Evolutionary conservation across 441 rosid species (phyloP).

Genomic region (Mallotus repandus): DNA sequence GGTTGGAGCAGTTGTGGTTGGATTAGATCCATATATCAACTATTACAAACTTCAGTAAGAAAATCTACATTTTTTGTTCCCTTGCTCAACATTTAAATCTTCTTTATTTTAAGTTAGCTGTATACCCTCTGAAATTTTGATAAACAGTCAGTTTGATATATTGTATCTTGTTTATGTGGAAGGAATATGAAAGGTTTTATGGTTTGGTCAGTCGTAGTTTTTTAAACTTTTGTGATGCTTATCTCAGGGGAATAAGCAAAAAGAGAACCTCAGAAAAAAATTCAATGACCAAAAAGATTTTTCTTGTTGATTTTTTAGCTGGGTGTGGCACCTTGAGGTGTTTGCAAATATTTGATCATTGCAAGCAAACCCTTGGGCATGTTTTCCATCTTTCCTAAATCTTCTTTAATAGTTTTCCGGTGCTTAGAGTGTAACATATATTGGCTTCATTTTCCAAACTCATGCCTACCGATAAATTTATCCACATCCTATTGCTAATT

Average conservation of each 20-base stretch:
- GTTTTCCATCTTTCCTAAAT: background rate
- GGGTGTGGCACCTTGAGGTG: background rate
- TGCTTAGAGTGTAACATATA: background rate
- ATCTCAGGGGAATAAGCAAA: background rate
- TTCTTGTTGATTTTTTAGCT: background rate
- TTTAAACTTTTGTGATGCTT: background rate
- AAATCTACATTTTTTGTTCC: conserved; percentile 19
- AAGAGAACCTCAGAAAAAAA: background rate
- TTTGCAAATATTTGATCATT: background rate
- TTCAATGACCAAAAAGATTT: background rate
- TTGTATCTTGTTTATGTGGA: background rate
- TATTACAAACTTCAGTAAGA: conserved; percentile 92
- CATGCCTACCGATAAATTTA: background rate
- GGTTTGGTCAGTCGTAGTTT: background rate
- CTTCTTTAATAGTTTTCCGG: background rate
- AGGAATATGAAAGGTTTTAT: background rate
- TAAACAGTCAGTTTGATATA: conserved; percentile 1
- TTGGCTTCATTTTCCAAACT: background rate
- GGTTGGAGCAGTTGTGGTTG: conserved; percentile 98
- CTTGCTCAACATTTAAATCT: conserved; percentile 7
- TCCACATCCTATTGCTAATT: background rate
- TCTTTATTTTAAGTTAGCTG: background rate
- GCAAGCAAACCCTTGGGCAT: background rate
- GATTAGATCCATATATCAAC: conserved; percentile 75
- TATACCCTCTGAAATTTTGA: background rate